phyloP scores from a whole-genome alignment of 257 asterid species.

The Osmanthus fragrans region DNA sequence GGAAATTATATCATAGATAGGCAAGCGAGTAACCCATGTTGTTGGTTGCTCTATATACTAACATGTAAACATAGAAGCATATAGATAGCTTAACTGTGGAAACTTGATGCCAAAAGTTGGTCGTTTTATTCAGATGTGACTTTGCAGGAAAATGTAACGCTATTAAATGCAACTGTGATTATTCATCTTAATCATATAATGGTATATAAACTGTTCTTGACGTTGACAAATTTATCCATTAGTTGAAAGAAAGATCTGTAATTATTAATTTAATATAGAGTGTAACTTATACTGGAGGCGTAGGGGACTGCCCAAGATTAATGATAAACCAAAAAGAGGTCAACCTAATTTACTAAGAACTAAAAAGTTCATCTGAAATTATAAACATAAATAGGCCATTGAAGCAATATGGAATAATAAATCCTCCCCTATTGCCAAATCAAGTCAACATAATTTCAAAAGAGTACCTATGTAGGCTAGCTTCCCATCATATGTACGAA shows the following conservation, averaged over 20 bases:
- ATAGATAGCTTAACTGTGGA: neutral
- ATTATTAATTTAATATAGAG: constrained; percentile 2
- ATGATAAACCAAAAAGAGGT: constrained; percentile 1
- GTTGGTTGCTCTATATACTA: neutral
- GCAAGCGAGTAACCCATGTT: neutral
- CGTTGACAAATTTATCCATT: neutral
- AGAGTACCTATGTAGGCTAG: constrained; percentile 88
- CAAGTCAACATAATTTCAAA: constrained; percentile 22
- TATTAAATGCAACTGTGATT: neutral
- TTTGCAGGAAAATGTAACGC: neutral
- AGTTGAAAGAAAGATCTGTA: constrained; percentile 5
- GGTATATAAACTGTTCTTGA: neutral
- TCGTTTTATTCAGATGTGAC: neutral
- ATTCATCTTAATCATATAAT: neutral
- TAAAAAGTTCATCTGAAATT: constrained; percentile 13
- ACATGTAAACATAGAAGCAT: neutral
- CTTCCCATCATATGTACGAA: constrained; percentile 91
- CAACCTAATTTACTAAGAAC: neutral
- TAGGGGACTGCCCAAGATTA: constrained; percentile 2
- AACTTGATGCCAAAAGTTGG: neutral
- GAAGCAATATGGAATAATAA: constrained; percentile 21
- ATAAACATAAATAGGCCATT: constrained; percentile 11
- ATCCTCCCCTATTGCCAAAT: constrained; percentile 24
- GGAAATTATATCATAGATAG: neutral
- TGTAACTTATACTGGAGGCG: constrained; percentile 11